phyloP scores from a whole-genome alignment of 345 rosid genomes.

The Pugionium dolabratum region DNA sequence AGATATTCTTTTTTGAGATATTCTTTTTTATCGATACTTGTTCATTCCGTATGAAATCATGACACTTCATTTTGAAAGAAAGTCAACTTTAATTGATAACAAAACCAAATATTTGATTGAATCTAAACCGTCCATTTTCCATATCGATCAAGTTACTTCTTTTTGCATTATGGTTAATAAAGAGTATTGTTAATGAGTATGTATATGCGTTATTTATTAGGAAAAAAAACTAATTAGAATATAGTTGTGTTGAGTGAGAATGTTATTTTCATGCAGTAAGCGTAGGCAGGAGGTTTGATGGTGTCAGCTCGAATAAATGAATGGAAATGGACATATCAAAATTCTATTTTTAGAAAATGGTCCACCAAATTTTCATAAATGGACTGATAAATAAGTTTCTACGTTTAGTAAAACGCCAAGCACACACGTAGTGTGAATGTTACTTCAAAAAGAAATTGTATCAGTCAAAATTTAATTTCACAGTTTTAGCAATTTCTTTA shows the following conservation, averaged over 20 bases:
- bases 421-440: conserved; percentile 28
- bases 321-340: conserved; percentile 36
- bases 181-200: neutral
- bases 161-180: neutral
- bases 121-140: conserved; percentile 10
- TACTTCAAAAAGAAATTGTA: conserved; percentile 28
- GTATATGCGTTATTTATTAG: neutral
- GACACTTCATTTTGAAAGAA: conserved; percentile 22
- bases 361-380: conserved; percentile 24
- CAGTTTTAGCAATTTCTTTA: conserved; percentile 30
- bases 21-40: neutral
- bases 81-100: conserved; percentile 10
- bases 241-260: conserved; percentile 8
- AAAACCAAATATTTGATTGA: neutral
- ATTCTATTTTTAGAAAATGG: conserved; percentile 24
- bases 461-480: conserved; percentile 26
- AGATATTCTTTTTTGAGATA: too few species aligned
- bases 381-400: conserved; percentile 34
- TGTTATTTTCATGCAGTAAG: conserved; percentile 24
- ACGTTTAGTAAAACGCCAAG: conserved; percentile 29
- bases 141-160: neutral
- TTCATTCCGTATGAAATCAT: conserved; percentile 23
- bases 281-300: conserved; percentile 37
- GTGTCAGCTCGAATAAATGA: conserved; percentile 42
- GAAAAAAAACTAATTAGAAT: neutral